A percentile compares a stretch with the other conserved stretches of the same genome.
Evolutionary conservation across 192 early-diverging fungal species (phyloP).

Genomic region (Phycomyces nitens): DNA sequence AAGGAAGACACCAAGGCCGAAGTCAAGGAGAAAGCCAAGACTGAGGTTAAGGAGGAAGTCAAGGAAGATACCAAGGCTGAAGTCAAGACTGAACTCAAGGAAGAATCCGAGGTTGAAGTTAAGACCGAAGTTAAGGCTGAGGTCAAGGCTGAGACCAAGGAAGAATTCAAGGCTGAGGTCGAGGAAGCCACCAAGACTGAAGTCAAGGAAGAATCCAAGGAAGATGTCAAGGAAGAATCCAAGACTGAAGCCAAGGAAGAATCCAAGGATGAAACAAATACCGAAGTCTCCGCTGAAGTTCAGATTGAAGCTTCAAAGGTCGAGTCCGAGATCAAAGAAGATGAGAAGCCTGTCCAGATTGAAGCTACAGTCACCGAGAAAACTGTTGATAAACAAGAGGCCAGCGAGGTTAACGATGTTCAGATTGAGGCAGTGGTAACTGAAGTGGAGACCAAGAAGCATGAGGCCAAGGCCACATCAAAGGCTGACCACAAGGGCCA

Average conservation of each 20-base stretch:
- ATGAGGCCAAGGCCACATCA: not conserved
- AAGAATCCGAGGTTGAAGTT: not conserved
- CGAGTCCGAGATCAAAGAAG: too few species aligned
- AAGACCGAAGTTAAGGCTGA: not conserved
- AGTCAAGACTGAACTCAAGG: not conserved
- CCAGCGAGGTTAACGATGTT: not conserved
- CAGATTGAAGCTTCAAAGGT: too few species aligned
- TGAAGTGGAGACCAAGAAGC: not conserved
- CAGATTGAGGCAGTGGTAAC: slow-evolving; percentile 3
- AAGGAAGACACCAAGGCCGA: not conserved
- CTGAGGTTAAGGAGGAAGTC: not conserved
- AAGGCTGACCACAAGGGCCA: not conserved
- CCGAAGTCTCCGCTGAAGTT: too few species aligned
- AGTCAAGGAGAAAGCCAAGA: not conserved
- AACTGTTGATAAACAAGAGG: too few species aligned
- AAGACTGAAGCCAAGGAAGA: not conserved
- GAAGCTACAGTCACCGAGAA: too few species aligned
- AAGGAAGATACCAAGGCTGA: slow-evolving; percentile 2
- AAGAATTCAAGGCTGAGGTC: not conserved
- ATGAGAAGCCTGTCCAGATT: too few species aligned
- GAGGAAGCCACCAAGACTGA: not conserved
- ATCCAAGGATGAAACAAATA: not conserved
- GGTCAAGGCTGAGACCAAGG: not conserved
- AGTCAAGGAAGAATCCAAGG: not conserved
- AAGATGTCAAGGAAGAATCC: slow-evolving; percentile 1